Base-by-base conservation (phyloP, 192 early-diverging fungal genomes). In the Geosiphon pyriformis region DNA sequence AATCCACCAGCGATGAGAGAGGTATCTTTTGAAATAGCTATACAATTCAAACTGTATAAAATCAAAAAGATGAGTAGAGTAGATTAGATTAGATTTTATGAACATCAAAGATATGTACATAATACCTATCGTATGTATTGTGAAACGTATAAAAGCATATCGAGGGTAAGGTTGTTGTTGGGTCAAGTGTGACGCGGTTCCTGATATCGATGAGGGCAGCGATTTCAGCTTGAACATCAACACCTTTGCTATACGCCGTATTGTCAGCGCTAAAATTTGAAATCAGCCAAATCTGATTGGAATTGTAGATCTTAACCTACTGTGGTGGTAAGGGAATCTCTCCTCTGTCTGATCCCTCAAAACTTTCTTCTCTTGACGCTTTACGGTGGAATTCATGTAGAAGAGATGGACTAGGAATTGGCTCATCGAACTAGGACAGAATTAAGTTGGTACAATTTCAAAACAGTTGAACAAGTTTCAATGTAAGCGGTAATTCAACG, bases 91-190 rank as follows among this genome's bases (percentile, higher is more conserved):
- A 59, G 26, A 15, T 55, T 65, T 50, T 57, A 26, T n/a, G n/a
- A n/a, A n/a, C n/a, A n/a, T n/a, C n/a, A n/a, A n/a, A n/a, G n/a
- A n/a, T n/a, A n/a, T n/a, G n/a, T n/a, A n/a, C n/a, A n/a, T n/a
- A n/a, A n/a, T 73, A 80, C 78, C 72, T 78, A 77, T 88, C 85
- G 72, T 90, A 79, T 17, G 92, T 90, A 74, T 99, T 99, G 74
- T 96, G 94, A 70, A 98, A 90, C 29, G 94, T 99, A 74, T 92
- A 97, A 68, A 88, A 92, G 77, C 94, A 95, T 31, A 98, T 83
- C 20, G 92, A 94, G 15, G 94, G 92, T 26, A 93, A 75, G 11
- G 87, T 83, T 1, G 77, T 76, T 3, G 85, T 76, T 1, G 76
- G 73, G 4, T 81, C 78, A n/a, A 94, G 65, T 7, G 79, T 72